Percentiles rank a stretch among this genome's conserved stretches.
Conservation (phyloP, 106 monocot species). For the Hemerocallis citrina region DNA sequence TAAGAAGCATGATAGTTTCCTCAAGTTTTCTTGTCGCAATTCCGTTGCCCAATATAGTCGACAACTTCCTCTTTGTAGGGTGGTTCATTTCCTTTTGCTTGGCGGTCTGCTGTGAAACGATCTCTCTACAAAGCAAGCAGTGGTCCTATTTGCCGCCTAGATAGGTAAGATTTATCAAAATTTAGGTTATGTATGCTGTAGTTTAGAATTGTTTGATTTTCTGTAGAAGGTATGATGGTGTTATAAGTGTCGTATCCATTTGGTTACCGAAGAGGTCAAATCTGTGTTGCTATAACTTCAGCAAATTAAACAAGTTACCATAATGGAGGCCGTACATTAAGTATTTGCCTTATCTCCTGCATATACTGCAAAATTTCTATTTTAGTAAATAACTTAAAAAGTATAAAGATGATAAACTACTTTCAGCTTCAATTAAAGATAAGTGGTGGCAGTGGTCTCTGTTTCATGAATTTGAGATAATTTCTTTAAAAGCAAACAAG, state of each 20-base stretch:
- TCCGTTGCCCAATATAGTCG: neutral
- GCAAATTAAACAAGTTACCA: neutral
- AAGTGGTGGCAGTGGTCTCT: neutral
- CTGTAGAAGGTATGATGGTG: too few relatives aligned
- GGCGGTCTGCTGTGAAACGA: constrained; percentile 75
- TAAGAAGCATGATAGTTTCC: constrained; percentile 17
- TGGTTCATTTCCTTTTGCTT: constrained; percentile 92
- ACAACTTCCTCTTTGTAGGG: constrained; percentile 38
- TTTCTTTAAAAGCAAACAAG: too few relatives aligned
- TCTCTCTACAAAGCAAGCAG: constrained; percentile 47
- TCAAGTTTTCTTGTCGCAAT: neutral
- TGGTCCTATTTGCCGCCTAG: constrained; percentile 64
- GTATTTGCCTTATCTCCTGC: neutral
- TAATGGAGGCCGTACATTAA: neutral
- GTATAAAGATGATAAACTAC: neutral
- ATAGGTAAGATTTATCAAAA: constrained; percentile 43
- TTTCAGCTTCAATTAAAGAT: neutral
- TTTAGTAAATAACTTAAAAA: neutral
- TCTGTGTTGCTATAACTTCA: neutral
- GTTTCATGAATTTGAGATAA: too few relatives aligned
- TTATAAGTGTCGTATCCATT: too few relatives aligned
- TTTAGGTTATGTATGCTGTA: too few relatives aligned
- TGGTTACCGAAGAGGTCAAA: too few relatives aligned
- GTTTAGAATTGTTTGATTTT: too few relatives aligned
- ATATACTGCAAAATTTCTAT: neutral